These are phyloP conservation scores for Mycena rebaudengoi DNA, from an alignment of 768 basidiomycete species.

Conservation along the genomic window DNA sequence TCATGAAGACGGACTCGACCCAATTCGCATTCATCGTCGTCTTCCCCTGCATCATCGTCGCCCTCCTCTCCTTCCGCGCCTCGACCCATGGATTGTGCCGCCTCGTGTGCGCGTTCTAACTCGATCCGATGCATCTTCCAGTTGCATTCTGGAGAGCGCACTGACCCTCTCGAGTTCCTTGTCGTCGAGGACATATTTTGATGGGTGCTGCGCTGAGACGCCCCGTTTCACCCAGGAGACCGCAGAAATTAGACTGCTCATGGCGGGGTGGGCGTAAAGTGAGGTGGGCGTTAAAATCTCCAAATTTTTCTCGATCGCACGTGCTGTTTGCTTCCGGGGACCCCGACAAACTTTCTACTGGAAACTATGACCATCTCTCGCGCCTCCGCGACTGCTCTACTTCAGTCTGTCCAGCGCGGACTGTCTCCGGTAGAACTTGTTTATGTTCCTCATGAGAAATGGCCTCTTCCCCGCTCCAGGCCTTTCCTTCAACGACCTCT, in stretches of 20 bases:
- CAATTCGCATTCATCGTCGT: slow-evolving; percentile 67
- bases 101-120: slow-evolving; percentile 82
- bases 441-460: slow-evolving; percentile 64
- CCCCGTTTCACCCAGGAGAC: slow-evolving; percentile 87
- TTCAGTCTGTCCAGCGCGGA: slow-evolving; percentile 54
- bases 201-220: slow-evolving; percentile 74
- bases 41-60: slow-evolving; percentile 48
- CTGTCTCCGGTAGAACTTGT: slow-evolving; percentile 64
- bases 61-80: slow-evolving; percentile 73
- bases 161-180: slow-evolving; percentile 91
- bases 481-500: slow-evolving; percentile 35
- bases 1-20: slow-evolving; percentile 85
- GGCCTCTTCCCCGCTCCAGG: slow-evolving; percentile 62
- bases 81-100: slow-evolving; percentile 74
- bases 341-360: background rate
- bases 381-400: slow-evolving; percentile 22
- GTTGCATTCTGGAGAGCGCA: slow-evolving; percentile 83
- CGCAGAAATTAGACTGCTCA: slow-evolving; percentile 81
- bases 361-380: slow-evolving; percentile 13
- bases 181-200: slow-evolving; percentile 91
- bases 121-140: slow-evolving; percentile 91
- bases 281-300: too few relatives aligned
- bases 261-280: slow-evolving; percentile 32
- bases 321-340: background rate
- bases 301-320: background rate